Evolutionary conservation across 495 filamentous ascomycete species (phyloP), one percentile per base, ranked within the genome.

Genomic region (Pseudomonodictys pantanalensis): DNA sequence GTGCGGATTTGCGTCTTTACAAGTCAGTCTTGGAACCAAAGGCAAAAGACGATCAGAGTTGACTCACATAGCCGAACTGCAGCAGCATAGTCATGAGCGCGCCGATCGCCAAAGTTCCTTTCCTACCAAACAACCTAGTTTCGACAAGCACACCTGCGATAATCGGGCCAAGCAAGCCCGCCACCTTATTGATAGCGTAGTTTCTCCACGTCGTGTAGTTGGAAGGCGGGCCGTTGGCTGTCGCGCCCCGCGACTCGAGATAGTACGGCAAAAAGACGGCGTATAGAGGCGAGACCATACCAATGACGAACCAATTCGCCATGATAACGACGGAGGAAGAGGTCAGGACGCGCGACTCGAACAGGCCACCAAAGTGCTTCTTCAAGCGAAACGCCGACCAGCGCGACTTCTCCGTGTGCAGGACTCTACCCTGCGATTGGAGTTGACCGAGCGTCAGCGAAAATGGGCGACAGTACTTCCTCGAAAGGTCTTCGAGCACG

Each of bases 281-380:
- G 41, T 69, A 69, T 6, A 89, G 72, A 1, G 85, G 85, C 61
- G 87, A 87, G 20, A 81, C 83, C 18, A 89, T 76, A 4, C 85
- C 86, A 48, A 89, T 84, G 11, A 88, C 70, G n/a, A 81, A 74
- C 86, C 86, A 89, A 0, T 80, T 84, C 10, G 86, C 60, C 84
- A 86, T 88, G 43, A 89, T 82, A 59, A 91, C 69, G 1, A 72
- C 51, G 0, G 86, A 90, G 0, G 81, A 85, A 11, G 86, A 64
- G 0, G 71, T 81, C 60, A 89, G 83, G 52, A 75, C 78, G 46
- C 66, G 79, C 2, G 85, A 89, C 0, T 76, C 74, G 60, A 82
- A 89, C 2, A 91, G 79, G 0, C 86, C 86, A 5, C 75, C 71
- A 9, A 91, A 63, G 64, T 90, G 86, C 35, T 81, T 64, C 0